A percentile compares a stretch with the other conserved stretches of the same genome.
These are phyloP conservation scores for Hansfordia pulvinata DNA, from an alignment of 2,329 filamentous ascomycete genomes.

Conservation along the genomic window DNA sequence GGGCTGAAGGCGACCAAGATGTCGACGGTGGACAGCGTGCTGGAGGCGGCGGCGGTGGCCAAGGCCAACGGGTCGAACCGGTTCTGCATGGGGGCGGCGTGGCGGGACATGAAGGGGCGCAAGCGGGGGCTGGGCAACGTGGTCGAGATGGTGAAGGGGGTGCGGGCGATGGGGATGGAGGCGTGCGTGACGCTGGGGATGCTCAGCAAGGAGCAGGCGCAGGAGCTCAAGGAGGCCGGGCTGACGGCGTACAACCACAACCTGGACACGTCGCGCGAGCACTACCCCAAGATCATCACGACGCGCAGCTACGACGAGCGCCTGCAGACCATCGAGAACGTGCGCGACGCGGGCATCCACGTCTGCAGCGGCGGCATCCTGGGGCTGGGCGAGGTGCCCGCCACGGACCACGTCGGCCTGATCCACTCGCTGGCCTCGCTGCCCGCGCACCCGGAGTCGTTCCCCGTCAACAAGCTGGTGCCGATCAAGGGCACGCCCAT, in stretches of 20 bases:
- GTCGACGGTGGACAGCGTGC: conserved; percentile 66
- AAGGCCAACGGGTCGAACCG: conserved; percentile 76
- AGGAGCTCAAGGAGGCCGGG: conserved; percentile 70
- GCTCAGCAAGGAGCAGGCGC: conserved; percentile 72
- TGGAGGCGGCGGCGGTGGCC: conserved; percentile 63
- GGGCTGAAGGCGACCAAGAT: conserved; percentile 71
- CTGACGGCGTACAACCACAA: conserved; percentile 93
- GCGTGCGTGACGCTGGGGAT: conserved; percentile 88
- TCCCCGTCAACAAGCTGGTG: conserved; percentile 83
- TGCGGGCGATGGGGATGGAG: conserved; percentile 75
- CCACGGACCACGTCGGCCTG: conserved; percentile 68
- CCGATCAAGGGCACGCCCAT: conserved; percentile 84
- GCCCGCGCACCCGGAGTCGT: conserved; percentile 73
- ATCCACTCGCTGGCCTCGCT: conserved; percentile 73
- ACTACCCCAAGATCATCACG: conserved; percentile 76
- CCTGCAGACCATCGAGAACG: conserved; percentile 63
- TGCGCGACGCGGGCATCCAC: conserved; percentile 75
- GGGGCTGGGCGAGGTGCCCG: conserved; percentile 68
- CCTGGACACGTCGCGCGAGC: conserved; percentile 78
- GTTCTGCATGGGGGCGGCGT: conserved; percentile 92
- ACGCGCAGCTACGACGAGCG: conserved; percentile 82
- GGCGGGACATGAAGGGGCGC: conserved; percentile 86
- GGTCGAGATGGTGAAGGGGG: conserved; percentile 72
- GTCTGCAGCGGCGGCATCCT: conserved; percentile 86
- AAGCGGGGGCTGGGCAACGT: conserved; percentile 76